Conservation (phyloP, 345 rosid species). For the Erodium maritimum region DNA sequence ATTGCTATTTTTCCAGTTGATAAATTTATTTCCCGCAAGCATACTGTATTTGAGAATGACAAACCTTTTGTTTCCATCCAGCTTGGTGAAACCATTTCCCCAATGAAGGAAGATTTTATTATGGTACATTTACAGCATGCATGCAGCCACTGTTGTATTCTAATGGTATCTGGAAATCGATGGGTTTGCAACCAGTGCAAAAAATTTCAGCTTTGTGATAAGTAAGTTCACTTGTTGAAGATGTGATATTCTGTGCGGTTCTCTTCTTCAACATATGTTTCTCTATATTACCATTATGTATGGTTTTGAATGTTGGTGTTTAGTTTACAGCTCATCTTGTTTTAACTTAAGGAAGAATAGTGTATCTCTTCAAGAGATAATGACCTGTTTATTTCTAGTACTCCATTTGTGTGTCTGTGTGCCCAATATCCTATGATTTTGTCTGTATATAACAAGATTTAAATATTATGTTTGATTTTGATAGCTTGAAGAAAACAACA, state of each 20-base stretch:
- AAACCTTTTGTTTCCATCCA: slow-evolving; percentile 21
- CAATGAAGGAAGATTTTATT: slow-evolving; percentile 99
- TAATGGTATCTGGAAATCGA: slow-evolving; percentile 83
- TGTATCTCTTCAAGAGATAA: too few relatives aligned
- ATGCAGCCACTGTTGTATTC: slow-evolving; percentile 76
- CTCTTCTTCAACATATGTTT: not conserved
- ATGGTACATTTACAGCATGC: slow-evolving; percentile 97
- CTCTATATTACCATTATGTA: too few relatives aligned
- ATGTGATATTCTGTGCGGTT: not conserved
- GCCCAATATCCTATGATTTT: too few relatives aligned
- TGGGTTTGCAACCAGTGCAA: slow-evolving; percentile 95
- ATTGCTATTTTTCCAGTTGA: not conserved
- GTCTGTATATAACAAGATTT: too few relatives aligned
- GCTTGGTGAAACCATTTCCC: slow-evolving; percentile 98
- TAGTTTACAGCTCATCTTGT: too few relatives aligned
- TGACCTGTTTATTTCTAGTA: too few relatives aligned
- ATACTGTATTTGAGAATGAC: not conserved
- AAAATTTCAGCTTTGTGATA: slow-evolving; percentile 82
- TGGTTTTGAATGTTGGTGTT: too few relatives aligned
- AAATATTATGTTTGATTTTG: too few relatives aligned
- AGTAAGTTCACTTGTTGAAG: slow-evolving; percentile 33
- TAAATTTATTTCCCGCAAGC: not conserved
- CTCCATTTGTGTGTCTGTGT: too few relatives aligned
- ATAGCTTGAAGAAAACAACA: not conserved
- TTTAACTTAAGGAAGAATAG: too few relatives aligned